Base-by-base conservation (phyloP, 73 alveolate genomes). In the Paramecium caudatum region DNA sequence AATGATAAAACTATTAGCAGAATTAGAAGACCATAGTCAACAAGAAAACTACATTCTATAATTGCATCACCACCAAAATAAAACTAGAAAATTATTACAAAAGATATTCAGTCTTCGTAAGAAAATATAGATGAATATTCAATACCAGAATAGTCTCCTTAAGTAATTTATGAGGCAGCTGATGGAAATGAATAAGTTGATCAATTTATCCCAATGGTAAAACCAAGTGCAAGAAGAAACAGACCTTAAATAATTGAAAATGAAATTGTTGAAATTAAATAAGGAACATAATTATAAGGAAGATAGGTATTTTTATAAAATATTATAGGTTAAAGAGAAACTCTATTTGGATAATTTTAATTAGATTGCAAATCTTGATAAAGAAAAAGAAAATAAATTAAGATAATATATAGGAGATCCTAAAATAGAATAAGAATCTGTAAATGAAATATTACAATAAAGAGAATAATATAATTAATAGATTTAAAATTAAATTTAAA, bases 361-460 rank as follows among this genome's bases (percentile, higher is more conserved):
- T 63, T 48, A 70, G 37, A 61, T 86, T 15, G 43, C 93, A 32
- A 34, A 62, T 16, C 13, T 86, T 23, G 93, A 86, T 63, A 86
- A 86, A 21, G 84, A 86, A 33, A 86, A 86, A 41, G 93, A 86
- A 25, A 86, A 47, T 17, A 86, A 46, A 86, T 70, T 86, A 25
- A 47, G 36, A 46, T 45, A 86, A 25, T 86, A 49, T 27, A 86
- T 86, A 13, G 93, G 93, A 13, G 93, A 86, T 86, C 47, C 68
- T 3, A 41, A 19, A 0, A 86, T 86, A 3, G 39, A 47, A 63
- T 46, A 86, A 25, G 93, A 86, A 30, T 50, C 61, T 13, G n/a
- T 36, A 0, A 37, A 68, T n/a, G 46, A 61, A 30, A 62, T 86
- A 2, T 10, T 86, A 3, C 36, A 33, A 25, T 10, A 86, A 63